phyloP scores from a whole-genome alignment of 768 basidiomycete species.

The Exsudoporus frostii region DNA sequence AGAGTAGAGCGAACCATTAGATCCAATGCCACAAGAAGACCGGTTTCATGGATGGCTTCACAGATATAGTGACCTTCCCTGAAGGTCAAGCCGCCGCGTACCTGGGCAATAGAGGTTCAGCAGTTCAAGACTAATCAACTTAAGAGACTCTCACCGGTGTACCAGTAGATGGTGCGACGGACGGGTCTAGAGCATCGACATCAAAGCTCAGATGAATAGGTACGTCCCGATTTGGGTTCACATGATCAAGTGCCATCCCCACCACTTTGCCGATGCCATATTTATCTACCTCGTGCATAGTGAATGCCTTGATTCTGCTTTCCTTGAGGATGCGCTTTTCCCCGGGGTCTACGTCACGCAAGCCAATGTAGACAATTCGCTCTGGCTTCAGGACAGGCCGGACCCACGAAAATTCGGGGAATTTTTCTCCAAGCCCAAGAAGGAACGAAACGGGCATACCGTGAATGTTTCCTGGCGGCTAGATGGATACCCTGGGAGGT shows the following conservation, averaged over 20 bases:
- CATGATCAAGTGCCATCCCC: slow-evolving; percentile 93
- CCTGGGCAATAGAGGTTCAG: slow-evolving; percentile 37
- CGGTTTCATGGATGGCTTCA: slow-evolving; percentile 90
- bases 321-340: slow-evolving; percentile 86
- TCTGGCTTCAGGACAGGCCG: slow-evolving; percentile 66
- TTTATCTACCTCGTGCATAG: slow-evolving; percentile 87
- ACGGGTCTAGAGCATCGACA: slow-evolving; percentile 91
- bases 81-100: slow-evolving; percentile 94
- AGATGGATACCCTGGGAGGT: background rate
- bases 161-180: slow-evolving; percentile 93
- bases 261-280: slow-evolving; percentile 93
- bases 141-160: slow-evolving; percentile 61
- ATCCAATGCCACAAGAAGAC: slow-evolving; percentile 87
- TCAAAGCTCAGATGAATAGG: slow-evolving; percentile 98
- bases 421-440: slow-evolving; percentile 42
- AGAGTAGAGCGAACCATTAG: slow-evolving; percentile 66
- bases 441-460: slow-evolving; percentile 99
- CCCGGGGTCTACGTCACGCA: slow-evolving; percentile 87
- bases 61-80: slow-evolving; percentile 98
- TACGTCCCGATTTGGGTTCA: slow-evolving; percentile 77
- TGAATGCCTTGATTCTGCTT: slow-evolving; percentile 79
- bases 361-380: slow-evolving; percentile 92
- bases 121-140: background rate
- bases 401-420: slow-evolving; percentile 53
- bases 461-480: slow-evolving; percentile 79